These are phyloP conservation scores for Aspergillus wentii DNA, from an alignment of 495 filamentous ascomycete species.

Conservation along the genomic window DNA sequence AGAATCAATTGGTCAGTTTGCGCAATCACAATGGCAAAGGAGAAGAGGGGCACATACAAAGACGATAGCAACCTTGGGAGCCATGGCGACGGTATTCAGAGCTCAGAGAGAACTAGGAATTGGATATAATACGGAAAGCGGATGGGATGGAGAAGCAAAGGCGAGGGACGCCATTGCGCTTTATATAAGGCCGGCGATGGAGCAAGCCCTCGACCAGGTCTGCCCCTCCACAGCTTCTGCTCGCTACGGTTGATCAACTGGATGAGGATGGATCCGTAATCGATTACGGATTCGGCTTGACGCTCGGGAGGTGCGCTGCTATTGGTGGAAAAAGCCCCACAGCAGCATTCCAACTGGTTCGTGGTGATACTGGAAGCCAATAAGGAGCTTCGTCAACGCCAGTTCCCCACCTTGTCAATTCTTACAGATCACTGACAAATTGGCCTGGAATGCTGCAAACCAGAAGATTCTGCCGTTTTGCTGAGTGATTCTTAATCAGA, in stretches of 20 bases:
- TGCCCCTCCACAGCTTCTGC: too few species aligned
- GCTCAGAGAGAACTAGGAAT: slow-evolving; percentile 2
- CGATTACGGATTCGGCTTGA: slow-evolving; percentile 31
- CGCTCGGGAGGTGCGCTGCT: too few species aligned
- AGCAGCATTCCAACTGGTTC: not conserved
- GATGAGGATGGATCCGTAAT: slow-evolving; percentile 25
- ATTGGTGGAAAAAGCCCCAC: too few species aligned
- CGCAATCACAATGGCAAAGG: not conserved
- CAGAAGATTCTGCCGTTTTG: not conserved
- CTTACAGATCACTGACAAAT: slow-evolving; percentile 40
- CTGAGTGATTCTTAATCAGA: slow-evolving; percentile 5
- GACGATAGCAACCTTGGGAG: slow-evolving; percentile 89
- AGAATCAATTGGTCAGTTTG: slow-evolving; percentile 12
- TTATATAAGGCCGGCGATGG: too few species aligned
- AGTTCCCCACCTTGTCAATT: slow-evolving; percentile 15
- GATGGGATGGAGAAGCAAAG: slow-evolving; percentile 1
- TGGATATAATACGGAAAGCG: not conserved
- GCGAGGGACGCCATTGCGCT: not conserved
- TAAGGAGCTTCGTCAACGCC: too few species aligned
- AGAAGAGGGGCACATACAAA: slow-evolving; percentile 53
- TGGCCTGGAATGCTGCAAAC: not conserved
- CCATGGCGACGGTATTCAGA: slow-evolving; percentile 55
- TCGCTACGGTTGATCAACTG: too few species aligned
- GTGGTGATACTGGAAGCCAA: not conserved
- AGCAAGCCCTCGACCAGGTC: too few species aligned